Evolutionary conservation across 164 flowering plant genomes (phyloP).

Genomic region (Echeveria elegans): DNA sequence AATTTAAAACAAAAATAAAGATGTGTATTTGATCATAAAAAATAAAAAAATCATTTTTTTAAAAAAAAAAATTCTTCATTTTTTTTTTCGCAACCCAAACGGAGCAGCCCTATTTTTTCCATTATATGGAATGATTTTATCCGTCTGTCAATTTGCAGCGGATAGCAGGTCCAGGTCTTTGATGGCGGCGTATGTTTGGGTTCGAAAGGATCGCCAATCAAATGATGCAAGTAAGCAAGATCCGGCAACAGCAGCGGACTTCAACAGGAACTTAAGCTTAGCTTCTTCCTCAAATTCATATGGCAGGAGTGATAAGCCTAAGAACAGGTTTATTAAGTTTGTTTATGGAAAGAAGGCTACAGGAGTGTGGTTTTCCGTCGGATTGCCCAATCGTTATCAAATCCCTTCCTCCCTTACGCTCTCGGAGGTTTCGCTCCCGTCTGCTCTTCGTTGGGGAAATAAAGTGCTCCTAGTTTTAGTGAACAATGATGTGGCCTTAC

Average conservation of each 20-base stretch:
- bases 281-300: not conserved
- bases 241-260: not conserved
- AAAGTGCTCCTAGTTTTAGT: not conserved
- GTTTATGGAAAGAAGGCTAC: not conserved
- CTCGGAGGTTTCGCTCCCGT: not conserved
- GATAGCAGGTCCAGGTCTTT: no score
- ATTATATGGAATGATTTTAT: no score
- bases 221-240: not conserved
- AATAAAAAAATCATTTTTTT: no score
- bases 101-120: no score
- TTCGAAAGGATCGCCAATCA: no score
- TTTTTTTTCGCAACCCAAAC: no score
- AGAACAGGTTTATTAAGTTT: not conserved
- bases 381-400: not conserved
- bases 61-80: no score
- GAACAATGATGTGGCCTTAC: not conserved
- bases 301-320: not conserved
- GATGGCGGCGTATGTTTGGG: no score
- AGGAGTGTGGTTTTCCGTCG: not conserved
- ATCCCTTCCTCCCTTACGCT: not conserved
- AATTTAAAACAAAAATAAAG: no score
- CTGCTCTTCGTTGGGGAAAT: not conserved
- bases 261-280: not conserved
- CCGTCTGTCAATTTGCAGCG: no score
- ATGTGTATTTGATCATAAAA: no score